Evolutionary conservation across 2,329 filamentous ascomycete species (phyloP).

Genomic region (Xylariaceae sp.): DNA sequence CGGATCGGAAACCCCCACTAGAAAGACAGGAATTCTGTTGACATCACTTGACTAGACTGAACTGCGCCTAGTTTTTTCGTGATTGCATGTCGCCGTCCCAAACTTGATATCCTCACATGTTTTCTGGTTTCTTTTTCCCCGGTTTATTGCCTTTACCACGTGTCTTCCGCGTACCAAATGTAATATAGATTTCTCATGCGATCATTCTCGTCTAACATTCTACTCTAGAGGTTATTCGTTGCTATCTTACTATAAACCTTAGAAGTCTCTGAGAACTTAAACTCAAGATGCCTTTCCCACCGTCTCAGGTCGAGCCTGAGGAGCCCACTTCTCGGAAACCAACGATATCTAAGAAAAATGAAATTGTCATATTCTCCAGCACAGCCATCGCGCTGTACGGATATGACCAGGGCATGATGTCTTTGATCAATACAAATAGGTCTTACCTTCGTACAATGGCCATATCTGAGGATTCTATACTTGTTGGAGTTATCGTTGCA

Average conservation of each 20-base stretch:
- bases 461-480: constrained; percentile 50
- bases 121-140: too few species aligned
- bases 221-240: too few species aligned
- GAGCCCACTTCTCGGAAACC: neutral
- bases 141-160: too few species aligned
- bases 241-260: neutral
- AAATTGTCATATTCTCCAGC: constrained; percentile 43
- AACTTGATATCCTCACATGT: too few species aligned
- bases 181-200: too few species aligned
- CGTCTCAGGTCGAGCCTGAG: neutral
- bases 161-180: too few species aligned
- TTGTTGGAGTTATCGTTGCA: constrained; percentile 62
- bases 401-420: constrained; percentile 43
- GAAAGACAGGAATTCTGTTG: too few species aligned
- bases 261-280: neutral
- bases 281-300: neutral
- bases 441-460: constrained; percentile 61
- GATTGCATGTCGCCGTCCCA: too few species aligned
- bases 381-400: constrained; percentile 43
- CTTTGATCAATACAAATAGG: constrained; percentile 40
- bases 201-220: too few species aligned
- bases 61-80: too few species aligned
- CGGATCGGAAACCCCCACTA: too few species aligned
- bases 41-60: too few species aligned
- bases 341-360: constrained; percentile 36